phyloP scores from a whole-genome alignment of 176 grass and related monocot species.

The Rhynchospora breviuscula region DNA sequence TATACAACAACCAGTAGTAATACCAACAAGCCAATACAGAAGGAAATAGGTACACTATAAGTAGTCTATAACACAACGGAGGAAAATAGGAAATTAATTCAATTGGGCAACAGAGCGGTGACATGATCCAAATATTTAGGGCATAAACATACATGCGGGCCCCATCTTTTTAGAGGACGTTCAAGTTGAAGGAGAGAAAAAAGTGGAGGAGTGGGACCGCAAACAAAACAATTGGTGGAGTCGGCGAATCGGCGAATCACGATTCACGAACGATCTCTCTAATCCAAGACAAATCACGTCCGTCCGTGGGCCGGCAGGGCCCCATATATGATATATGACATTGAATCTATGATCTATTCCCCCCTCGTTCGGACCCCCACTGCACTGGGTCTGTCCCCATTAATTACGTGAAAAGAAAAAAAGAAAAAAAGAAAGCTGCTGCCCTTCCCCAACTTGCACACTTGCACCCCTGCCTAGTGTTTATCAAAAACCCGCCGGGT shows the following conservation, averaged over 20 bases:
- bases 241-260: background rate
- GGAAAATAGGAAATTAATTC: too few species aligned
- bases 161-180: too few species aligned
- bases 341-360: background rate
- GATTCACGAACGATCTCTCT: constrained; percentile 2
- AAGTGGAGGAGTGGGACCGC: background rate
- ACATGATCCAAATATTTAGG: too few species aligned
- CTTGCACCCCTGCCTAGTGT: too few species aligned
- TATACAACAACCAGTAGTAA: background rate
- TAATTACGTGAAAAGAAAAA: background rate
- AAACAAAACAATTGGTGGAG: constrained; percentile 13
- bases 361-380: background rate
- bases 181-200: too few species aligned
- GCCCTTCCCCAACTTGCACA: background rate
- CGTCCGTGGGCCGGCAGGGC: background rate
- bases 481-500: too few species aligned
- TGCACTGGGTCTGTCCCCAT: background rate
- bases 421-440: background rate
- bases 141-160: too few species aligned
- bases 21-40: too few species aligned
- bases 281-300: constrained; percentile 17
- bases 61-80: too few species aligned
- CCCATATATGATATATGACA: too few species aligned
- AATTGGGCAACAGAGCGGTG: too few species aligned
- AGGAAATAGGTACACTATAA: too few species aligned